These are phyloP conservation scores for Candida buenavistaensis DNA, from an alignment of 1,139 yeast genomes.

Conservation along the genomic window DNA sequence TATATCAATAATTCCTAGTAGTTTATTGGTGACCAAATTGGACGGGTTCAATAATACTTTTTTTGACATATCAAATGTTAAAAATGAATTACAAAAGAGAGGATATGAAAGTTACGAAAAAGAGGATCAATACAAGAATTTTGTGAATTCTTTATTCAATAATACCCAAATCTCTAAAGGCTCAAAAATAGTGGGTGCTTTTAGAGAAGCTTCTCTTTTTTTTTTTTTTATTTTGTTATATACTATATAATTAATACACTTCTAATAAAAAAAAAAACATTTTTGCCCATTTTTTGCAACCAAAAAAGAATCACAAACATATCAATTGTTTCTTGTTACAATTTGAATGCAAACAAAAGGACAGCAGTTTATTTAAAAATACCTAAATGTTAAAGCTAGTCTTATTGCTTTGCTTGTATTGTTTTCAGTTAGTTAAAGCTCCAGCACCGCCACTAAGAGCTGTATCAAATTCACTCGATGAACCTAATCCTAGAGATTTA, in stretches of 20 bases:
- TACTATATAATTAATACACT: not conserved
- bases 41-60: slow-evolving; percentile 5
- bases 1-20: slow-evolving; percentile 3
- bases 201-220: too few species aligned
- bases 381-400: slow-evolving; percentile 6
- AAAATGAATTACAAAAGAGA: not conserved
- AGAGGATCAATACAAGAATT: too few species aligned
- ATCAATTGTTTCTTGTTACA: not conserved
- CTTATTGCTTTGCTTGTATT: slow-evolving; percentile 4
- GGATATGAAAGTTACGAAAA: too few species aligned
- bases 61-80: not conserved
- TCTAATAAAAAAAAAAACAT: too few species aligned
- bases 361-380: not conserved
- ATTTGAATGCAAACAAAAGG: not conserved
- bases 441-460: slow-evolving; percentile 1
- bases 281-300: not conserved
- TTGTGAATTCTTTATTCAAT: too few species aligned
- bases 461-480: not conserved
- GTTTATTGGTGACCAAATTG: slow-evolving; percentile 6
- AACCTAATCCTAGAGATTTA: slow-evolving; percentile 4
- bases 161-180: too few species aligned
- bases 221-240: not conserved
- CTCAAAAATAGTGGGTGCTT: too few species aligned
- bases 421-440: slow-evolving; percentile 1
- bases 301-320: not conserved